phyloP scores from a whole-genome alignment of 352 stramenopile genomes.

The Globisporangium canariense region DNA sequence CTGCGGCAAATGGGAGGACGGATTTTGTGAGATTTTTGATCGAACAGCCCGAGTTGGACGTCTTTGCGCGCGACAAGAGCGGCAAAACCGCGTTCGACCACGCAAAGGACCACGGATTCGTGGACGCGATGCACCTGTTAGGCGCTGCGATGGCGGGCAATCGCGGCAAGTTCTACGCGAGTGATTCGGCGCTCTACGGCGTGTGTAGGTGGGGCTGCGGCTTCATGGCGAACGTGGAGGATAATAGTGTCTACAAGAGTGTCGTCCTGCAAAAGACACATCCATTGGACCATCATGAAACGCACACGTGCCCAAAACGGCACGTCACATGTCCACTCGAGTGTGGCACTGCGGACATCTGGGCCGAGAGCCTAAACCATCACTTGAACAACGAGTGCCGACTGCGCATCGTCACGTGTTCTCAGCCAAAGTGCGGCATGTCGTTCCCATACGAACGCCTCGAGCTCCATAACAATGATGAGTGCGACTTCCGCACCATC shows the following conservation, averaged over 20 bases:
- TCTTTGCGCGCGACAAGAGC: slow-evolving; percentile 28
- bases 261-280: slow-evolving; percentile 28
- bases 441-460: slow-evolving; percentile 24
- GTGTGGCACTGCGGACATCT: slow-evolving; percentile 31
- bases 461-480: slow-evolving; percentile 26
- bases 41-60: slow-evolving; percentile 28
- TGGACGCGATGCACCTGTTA: slow-evolving; percentile 32
- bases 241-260: slow-evolving; percentile 24
- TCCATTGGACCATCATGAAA: slow-evolving; percentile 48
- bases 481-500: slow-evolving; percentile 46
- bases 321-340: slow-evolving; percentile 38
- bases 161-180: slow-evolving; percentile 31
- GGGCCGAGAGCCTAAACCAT: slow-evolving; percentile 39
- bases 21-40: slow-evolving; percentile 58
- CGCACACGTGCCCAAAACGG: slow-evolving; percentile 42
- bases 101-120: slow-evolving; percentile 27
- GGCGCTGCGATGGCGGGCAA: slow-evolving; percentile 43
- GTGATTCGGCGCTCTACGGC: slow-evolving; percentile 36
- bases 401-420: slow-evolving; percentile 38
- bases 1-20: slow-evolving; percentile 42
- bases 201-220: slow-evolving; percentile 70
- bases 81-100: slow-evolving; percentile 46
- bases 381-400: slow-evolving; percentile 37
- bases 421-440: slow-evolving; percentile 43
- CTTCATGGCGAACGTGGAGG: slow-evolving; percentile 37